Evolutionary conservation across 176 grass and related monocot genomes (phyloP).

Genomic region (Cocos nucifera): DNA sequence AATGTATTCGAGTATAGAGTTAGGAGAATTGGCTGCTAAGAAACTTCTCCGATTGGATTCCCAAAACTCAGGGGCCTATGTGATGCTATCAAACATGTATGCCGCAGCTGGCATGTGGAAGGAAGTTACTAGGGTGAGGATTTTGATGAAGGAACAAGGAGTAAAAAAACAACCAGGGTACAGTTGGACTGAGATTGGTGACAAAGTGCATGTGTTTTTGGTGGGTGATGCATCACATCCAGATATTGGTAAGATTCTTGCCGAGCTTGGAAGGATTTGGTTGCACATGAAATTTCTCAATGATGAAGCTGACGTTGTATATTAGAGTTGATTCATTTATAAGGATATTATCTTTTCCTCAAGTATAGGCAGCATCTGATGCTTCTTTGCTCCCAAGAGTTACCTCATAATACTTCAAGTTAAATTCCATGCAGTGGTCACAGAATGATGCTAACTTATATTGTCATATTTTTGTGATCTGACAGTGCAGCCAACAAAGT

Average conservation of each 20-base stretch:
- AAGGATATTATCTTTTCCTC: no score
- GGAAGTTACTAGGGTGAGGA: slow-evolving; percentile 64
- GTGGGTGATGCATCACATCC: slow-evolving; percentile 81
- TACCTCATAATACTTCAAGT: no score
- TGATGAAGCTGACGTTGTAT: slow-evolving; percentile 18
- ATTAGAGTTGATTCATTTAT: no score
- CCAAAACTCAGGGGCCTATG: slow-evolving; percentile 62
- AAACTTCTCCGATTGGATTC: slow-evolving; percentile 49
- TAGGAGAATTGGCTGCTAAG: slow-evolving; percentile 78
- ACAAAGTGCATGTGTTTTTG: slow-evolving; percentile 73
- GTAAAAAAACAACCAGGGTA: slow-evolving; percentile 87
- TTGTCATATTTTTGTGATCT: no score
- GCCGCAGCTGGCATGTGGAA: slow-evolving; percentile 77
- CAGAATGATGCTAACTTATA: no score
- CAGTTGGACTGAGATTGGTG: slow-evolving; percentile 76
- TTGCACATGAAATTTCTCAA: slow-evolving; percentile 63
- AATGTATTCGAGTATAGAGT: slow-evolving; percentile 54
- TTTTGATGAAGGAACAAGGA: slow-evolving; percentile 70
- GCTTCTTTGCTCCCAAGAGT: no score
- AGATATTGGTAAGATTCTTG: slow-evolving; percentile 48
- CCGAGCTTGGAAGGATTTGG: slow-evolving; percentile 53
- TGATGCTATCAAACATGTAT: slow-evolving; percentile 91
- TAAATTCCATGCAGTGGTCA: no score
- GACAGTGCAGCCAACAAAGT: no score
- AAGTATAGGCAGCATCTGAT: no score